Base-by-base conservation (phyloP, 1,284 basidiomycete species). In the Pseudozyma sp. region DNA sequence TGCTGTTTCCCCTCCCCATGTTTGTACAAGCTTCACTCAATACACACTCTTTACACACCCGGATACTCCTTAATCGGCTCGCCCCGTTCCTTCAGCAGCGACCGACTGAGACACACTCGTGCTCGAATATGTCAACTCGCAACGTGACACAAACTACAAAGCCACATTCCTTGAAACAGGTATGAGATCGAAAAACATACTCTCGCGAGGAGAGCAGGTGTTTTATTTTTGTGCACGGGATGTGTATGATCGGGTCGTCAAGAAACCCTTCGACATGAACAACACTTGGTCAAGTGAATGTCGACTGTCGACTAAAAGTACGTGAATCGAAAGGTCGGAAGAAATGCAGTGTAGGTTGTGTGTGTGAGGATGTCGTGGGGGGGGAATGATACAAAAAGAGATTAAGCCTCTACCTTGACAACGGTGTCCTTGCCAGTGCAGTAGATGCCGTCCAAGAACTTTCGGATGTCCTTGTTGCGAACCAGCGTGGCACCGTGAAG, bases 351-450 rank as follows among this genome's bases (percentile, higher is more conserved):
- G 43, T 40, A 40, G 30, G 34, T 56, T 51, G 35, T 24, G 44
- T 47, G 40, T 47, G 19, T 39, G 45, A 17, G 19, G n/a, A 42
- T 42, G 40, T 14, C 16, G 16, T 42, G 16, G 40, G 16, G 40
- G 40, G n/a, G 52, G 48, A 45, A 43, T 24, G 49, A 24, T 6
- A 57, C 39, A 19, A 53, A 40, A 24, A 4, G 31, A 39, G 46
- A 19, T 92, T 43, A 90, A 90, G 79, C 89, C 91, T 81, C 80
- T 88, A 56, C 84, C 85, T 85, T 85, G 59, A 86, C 87, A 48
- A 83, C 72, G 43, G 79, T 74, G 70, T 89, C 89, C 88, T 90
- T 92, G 83, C 91, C 91, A 43, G 94, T 94, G 75, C 94, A 93
- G 86, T 97, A 97, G 88, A 97, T 91, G 87, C 87, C 86, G 83